phyloP scores from a whole-genome alignment of 306 rosid species.

The Acmispon strigosus region DNA sequence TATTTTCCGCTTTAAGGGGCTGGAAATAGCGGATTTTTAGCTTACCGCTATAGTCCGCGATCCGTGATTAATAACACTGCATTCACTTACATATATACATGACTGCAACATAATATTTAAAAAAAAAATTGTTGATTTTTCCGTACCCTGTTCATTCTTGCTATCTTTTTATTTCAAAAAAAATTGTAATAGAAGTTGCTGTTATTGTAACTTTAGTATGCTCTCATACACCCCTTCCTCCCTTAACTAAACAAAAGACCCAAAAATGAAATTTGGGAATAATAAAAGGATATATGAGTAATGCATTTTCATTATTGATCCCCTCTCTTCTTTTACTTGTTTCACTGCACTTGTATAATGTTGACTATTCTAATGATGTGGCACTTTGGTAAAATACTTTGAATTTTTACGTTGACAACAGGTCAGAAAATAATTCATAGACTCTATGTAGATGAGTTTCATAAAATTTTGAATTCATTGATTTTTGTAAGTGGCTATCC shows the following conservation, averaged over 20 bases:
- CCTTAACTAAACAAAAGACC: too few relatives aligned
- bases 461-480: background rate
- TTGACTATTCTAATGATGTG: background rate
- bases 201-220: too few relatives aligned
- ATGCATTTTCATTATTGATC: background rate
- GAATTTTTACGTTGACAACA: background rate
- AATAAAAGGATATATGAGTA: background rate
- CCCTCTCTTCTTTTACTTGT: background rate
- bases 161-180: too few relatives aligned
- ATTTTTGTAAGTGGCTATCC: background rate
- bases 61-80: too few relatives aligned
- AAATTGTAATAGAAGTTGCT: too few relatives aligned
- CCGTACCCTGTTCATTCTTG: background rate
- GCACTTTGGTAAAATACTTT: too few relatives aligned
- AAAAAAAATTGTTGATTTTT: background rate
- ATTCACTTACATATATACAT: slow-evolving; percentile 4
- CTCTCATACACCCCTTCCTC: too few relatives aligned
- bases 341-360: background rate
- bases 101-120: background rate
- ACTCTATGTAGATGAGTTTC: background rate
- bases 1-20: too few relatives aligned
- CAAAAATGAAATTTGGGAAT: background rate
- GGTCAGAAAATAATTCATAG: background rate
- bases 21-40: too few relatives aligned
- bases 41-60: too few relatives aligned